Evolutionary conservation across 768 basidiomycete genomes (phyloP), one percentile per base, ranked within the genome.

Genomic region (Rhizopogon vesiculosus): DNA sequence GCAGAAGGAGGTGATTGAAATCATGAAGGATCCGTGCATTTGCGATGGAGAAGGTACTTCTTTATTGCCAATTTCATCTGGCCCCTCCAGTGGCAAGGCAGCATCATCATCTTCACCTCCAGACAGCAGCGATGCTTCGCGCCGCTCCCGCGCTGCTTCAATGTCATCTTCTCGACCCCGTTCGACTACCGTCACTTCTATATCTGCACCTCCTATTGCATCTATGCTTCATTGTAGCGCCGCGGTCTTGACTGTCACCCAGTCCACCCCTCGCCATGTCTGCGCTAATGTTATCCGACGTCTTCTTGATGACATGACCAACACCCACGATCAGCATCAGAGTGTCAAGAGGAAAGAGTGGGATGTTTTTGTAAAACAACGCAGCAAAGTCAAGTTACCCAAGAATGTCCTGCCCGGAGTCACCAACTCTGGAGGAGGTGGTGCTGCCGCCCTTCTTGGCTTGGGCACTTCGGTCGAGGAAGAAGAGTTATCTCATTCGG

Each of bases 311-410:
- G 80, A 88, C 66, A 77, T 97, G 45, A 93, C 84, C 5, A 81
- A 82, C 59, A 86, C 91, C 10, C 94, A 98, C 64, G 93, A 97
- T 63, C 72, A 82, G 61, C 83, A 84, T 38, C 93, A 98, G 64
- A 72, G 73, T 1, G 62, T 76, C 8, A 86, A 82, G 59, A 76
- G 86, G 53, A 83, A 83, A 58, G 91, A 89, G 54, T 98, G 97
- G 96, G 93, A 96, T 57, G 80, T 76, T 0, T 98, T 95, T 66
- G 82, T 98, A 16, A 85, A 81, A 59, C 82, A 87, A 61, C 75
- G 88, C 49, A 82, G 70, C 61, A 82, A 79, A 60, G 74, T 72
- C 46, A 74, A 72, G 61, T 58, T 70, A 2, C 61, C 72, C 19
- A 64, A 63, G 42, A 57, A 46, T 54, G 50, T 56, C 29, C 44